These are phyloP conservation scores for Aspergillus wentii DNA, from an alignment of 495 filamentous ascomycete species.

Conservation along the genomic window DNA sequence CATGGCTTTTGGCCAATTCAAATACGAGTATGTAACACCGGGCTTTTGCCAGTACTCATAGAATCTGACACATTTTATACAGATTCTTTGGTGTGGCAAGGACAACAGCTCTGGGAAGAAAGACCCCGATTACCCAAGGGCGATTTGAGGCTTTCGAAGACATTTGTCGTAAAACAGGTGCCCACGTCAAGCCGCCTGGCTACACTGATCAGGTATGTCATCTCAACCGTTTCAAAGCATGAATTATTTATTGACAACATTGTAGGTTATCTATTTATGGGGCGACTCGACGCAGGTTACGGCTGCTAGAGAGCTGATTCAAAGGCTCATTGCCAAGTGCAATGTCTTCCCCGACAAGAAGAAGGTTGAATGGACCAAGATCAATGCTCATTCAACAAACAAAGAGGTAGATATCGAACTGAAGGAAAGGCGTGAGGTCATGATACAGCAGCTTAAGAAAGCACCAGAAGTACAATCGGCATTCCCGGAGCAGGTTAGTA, in stretches of 20 bases:
- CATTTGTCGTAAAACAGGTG: constrained; percentile 17
- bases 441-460: constrained; percentile 22
- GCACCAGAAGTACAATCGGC: constrained; percentile 15
- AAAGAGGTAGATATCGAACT: constrained; percentile 15
- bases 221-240: not conserved
- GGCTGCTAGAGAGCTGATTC: constrained; percentile 19
- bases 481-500: constrained; percentile 23
- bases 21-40: constrained; percentile 17
- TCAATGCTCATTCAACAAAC: constrained; percentile 9
- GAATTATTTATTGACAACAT: not conserved
- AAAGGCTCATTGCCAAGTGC: constrained; percentile 17
- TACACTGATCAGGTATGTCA: constrained; percentile 13
- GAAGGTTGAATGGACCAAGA: constrained; percentile 14
- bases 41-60: not conserved
- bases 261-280: constrained; percentile 19
- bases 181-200: constrained; percentile 16
- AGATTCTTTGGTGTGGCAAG: constrained; percentile 19
- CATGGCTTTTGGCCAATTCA: constrained; percentile 15
- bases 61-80: not conserved
- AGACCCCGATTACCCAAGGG: not conserved
- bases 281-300: constrained; percentile 17
- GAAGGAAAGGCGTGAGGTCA: constrained; percentile 17
- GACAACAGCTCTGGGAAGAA: not conserved
- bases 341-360: constrained; percentile 9
- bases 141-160: constrained; percentile 19